These are phyloP conservation scores for Dothistroma pini DNA, from an alignment of 2,329 filamentous ascomycete genomes.

Conservation along the genomic window DNA sequence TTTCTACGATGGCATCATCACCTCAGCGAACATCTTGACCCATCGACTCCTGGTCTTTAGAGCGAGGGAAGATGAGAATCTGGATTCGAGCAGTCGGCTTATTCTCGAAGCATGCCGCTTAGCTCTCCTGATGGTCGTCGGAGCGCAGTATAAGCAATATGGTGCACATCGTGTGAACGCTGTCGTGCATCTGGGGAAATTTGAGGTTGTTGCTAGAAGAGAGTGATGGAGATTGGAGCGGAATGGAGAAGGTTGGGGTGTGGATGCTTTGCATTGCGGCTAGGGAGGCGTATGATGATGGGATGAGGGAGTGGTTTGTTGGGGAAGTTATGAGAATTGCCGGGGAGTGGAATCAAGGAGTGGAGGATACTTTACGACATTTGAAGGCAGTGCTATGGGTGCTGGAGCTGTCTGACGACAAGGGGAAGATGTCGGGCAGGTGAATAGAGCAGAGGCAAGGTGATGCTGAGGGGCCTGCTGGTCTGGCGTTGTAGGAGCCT, in stretches of 20 bases:
- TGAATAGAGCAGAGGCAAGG: background rate
- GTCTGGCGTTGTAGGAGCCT: no score
- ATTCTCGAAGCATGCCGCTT: background rate
- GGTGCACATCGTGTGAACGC: slow-evolving; percentile 2
- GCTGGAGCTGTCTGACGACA: background rate
- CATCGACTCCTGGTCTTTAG: background rate
- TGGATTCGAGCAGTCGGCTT: background rate
- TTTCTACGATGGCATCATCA: background rate
- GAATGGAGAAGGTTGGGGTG: background rate
- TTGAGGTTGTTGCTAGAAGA: background rate
- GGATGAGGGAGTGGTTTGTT: background rate
- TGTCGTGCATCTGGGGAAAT: background rate
- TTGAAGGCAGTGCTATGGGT: background rate
- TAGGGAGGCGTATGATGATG: background rate
- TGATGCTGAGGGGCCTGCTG: background rate
- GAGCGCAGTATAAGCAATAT: background rate
- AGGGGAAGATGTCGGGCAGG: background rate
- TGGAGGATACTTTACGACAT: background rate
- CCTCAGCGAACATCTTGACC: background rate
- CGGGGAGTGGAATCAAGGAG: background rate
- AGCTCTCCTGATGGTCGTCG: background rate
- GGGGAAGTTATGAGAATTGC: background rate
- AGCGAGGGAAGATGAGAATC: background rate
- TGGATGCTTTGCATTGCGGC: background rate
- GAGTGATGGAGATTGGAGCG: background rate